Conservation (phyloP, 495 filamentous ascomycete genomes). For the Penicillium mononematosum region DNA sequence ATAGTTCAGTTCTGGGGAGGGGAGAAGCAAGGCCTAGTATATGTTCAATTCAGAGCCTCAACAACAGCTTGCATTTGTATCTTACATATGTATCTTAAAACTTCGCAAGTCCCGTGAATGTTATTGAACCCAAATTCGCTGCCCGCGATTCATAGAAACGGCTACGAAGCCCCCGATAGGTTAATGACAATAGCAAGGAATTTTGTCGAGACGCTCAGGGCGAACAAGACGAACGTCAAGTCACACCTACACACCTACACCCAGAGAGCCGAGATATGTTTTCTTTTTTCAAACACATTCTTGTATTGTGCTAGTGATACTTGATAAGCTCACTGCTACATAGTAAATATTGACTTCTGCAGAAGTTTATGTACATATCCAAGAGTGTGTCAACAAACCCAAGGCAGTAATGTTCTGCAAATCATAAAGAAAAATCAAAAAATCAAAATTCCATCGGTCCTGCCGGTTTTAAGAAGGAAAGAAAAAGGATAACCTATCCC, state of each 20-base stretch:
- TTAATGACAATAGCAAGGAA: background rate
- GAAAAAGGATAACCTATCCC: conserved; percentile 18
- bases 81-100: no score
- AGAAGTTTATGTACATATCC: conserved; percentile 6
- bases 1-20: no score
- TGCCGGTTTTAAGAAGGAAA: background rate
- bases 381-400: conserved; percentile 1
- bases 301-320: background rate
- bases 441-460: conserved; percentile 11
- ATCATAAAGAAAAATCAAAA: background rate
- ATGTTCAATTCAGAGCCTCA: no score
- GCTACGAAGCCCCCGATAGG: no score
- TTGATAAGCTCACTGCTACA: conserved; percentile 4
- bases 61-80: no score
- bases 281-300: conserved; percentile 9
- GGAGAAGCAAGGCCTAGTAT: no score
- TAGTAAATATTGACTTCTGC: conserved; percentile 1
- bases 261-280: background rate
- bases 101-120: no score
- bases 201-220: background rate
- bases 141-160: no score
- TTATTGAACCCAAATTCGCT: no score
- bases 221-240: background rate
- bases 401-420: conserved; percentile 2
- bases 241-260: background rate